Evolutionary conservation across 2,329 filamentous ascomycete species (phyloP).

Genomic region (Nigrospora osmanthi): DNA sequence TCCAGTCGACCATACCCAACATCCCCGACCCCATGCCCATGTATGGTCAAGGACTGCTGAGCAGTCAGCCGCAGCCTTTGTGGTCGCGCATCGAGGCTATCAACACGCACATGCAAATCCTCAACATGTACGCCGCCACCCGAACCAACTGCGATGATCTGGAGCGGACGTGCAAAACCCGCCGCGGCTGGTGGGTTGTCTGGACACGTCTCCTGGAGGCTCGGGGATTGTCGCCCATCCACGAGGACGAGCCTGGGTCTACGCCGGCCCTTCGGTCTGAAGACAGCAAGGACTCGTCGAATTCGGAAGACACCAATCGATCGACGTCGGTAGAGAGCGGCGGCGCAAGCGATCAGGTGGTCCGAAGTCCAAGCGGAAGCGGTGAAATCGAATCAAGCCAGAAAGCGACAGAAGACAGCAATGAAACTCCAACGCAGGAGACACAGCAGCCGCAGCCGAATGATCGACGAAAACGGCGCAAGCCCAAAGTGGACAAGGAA

Average conservation of each 20-base stretch:
- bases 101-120: conserved; percentile 56
- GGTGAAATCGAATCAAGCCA: neutral
- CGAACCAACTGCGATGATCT: conserved; percentile 34
- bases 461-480: conserved; percentile 2
- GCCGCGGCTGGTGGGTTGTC: conserved; percentile 62
- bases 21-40: conserved; percentile 42
- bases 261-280: neutral
- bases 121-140: conserved; percentile 46
- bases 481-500: conserved; percentile 39
- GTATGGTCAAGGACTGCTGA: neutral
- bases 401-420: neutral
- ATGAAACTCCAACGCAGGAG: neutral
- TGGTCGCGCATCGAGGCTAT: conserved; percentile 58
- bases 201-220: conserved; percentile 49
- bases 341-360: neutral
- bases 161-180: conserved; percentile 59
- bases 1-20: conserved; percentile 59
- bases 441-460: conserved; percentile 1
- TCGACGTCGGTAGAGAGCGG: neutral
- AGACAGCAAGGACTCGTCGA: neutral
- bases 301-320: neutral
- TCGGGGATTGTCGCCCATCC: conserved; percentile 1
- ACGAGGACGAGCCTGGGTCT: neutral
- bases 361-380: neutral
- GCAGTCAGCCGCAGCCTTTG: conserved; percentile 11